Base-by-base conservation (phyloP, 257 asterid species). In the Nicotiana sylvestris region DNA sequence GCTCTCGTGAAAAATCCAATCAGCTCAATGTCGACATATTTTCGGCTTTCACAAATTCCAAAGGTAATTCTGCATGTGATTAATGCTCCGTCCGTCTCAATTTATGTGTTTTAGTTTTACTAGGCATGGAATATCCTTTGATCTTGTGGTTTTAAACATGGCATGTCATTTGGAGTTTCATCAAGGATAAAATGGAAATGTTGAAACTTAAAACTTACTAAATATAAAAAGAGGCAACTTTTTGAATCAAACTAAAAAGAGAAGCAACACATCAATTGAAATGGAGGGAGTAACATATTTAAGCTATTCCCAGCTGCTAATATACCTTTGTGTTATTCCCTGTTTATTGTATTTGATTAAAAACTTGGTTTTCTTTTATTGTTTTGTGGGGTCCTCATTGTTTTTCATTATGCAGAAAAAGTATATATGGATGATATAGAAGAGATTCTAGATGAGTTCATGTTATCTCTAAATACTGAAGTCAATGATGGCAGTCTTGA, bases 401-500 rank as follows among this genome's bases (percentile, higher is more conserved):
- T 83, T 43, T 67, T 70, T 61, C 49, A 8, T 61, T 76, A 51
- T 57, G 77, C 87, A 91, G 97, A 81, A 80, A 79, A 76, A 81
- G 87, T 93, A 37, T 92, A 92, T 64, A 88, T 88, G n/a, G 95
- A 92, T 51, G 96, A 93, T 62, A 82, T 94, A 57, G 97, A 93
- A 86, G 90, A 90, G 4, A 55, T 93, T 85, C 94, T 94, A 39
- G 87, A 91, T 13, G 93, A 91, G n/a, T 90, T 90, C 85, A 91
- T 94, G 98, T 67, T 78, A 15, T 85, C 91, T 66, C 90, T 93
- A 66, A 89, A 83, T 79, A 87, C 94, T 51, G 90, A 82, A 85
- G 81, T 92, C 18, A 89, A n/a, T 3, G 98, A 94, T 82, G 94
- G 92, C 27, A 94, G 97, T 87, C 81, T 93, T 72, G 92, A 93